phyloP scores from a whole-genome alignment of 306 rosid genomes.

The Albizia julibrissin region DNA sequence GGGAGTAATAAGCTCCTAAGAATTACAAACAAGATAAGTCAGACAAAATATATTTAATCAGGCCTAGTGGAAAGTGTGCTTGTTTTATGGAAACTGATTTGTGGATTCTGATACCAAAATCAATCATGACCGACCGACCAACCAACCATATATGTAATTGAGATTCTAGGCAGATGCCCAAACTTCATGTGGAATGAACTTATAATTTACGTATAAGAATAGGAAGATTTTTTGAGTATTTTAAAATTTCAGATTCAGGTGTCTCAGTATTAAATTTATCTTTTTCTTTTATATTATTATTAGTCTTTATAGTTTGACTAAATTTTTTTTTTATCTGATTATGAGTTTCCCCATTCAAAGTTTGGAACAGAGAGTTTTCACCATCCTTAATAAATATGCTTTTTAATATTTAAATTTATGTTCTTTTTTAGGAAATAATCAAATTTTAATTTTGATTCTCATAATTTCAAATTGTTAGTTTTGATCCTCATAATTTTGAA shows the following conservation, averaged over 20 bases:
- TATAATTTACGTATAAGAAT: background rate
- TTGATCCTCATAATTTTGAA: too few relatives aligned
- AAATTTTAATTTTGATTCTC: too few relatives aligned
- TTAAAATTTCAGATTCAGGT: background rate
- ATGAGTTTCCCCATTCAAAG: too few relatives aligned
- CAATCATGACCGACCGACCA: background rate
- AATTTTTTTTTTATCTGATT: too few relatives aligned
- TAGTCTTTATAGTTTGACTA: too few relatives aligned
- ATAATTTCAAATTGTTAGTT: too few relatives aligned
- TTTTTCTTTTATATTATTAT: too few relatives aligned
- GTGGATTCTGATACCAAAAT: background rate
- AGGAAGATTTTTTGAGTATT: background rate
- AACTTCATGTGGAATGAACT: background rate
- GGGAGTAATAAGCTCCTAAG: background rate
- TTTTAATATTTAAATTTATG: too few relatives aligned
- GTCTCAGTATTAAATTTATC: too few relatives aligned
- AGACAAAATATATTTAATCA: background rate
- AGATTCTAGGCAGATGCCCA: background rate
- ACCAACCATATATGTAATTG: background rate
- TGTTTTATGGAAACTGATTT: background rate
- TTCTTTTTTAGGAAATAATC: too few relatives aligned
- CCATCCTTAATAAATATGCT: rapidly evolving
- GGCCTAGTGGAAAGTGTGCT: background rate
- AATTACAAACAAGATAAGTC: background rate
- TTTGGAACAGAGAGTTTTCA: too few relatives aligned